phyloP scores from a whole-genome alignment of 495 filamentous ascomycete species.

The Trichoderma orchidacearum region DNA sequence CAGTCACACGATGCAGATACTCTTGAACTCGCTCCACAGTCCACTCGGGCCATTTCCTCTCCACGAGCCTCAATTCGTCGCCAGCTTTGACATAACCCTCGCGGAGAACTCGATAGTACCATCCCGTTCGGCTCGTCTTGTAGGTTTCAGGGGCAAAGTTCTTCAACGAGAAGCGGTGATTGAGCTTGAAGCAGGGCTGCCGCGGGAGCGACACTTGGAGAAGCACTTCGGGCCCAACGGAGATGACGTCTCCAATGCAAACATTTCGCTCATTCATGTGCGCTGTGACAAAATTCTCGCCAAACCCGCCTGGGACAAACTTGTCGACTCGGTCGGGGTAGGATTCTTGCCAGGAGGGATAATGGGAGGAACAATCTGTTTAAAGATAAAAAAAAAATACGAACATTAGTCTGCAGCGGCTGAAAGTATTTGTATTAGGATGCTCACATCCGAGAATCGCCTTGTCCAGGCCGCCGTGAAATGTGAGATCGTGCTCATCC shows the following conservation, averaged over 20 bases:
- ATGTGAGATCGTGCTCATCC: slow-evolving; percentile 42
- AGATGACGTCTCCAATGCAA: slow-evolving; percentile 41
- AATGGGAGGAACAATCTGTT: slow-evolving; percentile 39
- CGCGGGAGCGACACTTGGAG: slow-evolving; percentile 34
- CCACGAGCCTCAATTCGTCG: slow-evolving; percentile 28
- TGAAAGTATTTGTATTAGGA: neutral
- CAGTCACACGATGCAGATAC: slow-evolving; percentile 34
- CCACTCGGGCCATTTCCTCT: slow-evolving; percentile 34
- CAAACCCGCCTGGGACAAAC: slow-evolving; percentile 39
- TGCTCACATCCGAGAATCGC: slow-evolving; percentile 40
- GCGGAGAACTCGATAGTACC: slow-evolving; percentile 38
- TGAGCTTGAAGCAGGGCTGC: slow-evolving; percentile 44
- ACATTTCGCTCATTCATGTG: slow-evolving; percentile 42
- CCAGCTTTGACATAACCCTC: slow-evolving; percentile 33
- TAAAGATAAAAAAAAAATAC: neutral
- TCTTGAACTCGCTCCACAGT: slow-evolving; percentile 41
- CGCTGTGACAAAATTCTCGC: slow-evolving; percentile 40
- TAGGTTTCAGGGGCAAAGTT: slow-evolving; percentile 40
- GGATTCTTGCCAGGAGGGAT: slow-evolving; percentile 30
- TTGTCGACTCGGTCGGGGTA: slow-evolving; percentile 23
- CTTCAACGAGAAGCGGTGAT: slow-evolving; percentile 39
- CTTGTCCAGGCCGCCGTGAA: slow-evolving; percentile 41
- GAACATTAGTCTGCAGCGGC: neutral
- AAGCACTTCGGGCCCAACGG: slow-evolving; percentile 22
- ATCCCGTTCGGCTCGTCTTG: slow-evolving; percentile 36